Percentiles rank a stretch among this genome's conserved stretches.
Conservation (phyloP, 306 rosid species). For the Gleditsia sinensis region DNA sequence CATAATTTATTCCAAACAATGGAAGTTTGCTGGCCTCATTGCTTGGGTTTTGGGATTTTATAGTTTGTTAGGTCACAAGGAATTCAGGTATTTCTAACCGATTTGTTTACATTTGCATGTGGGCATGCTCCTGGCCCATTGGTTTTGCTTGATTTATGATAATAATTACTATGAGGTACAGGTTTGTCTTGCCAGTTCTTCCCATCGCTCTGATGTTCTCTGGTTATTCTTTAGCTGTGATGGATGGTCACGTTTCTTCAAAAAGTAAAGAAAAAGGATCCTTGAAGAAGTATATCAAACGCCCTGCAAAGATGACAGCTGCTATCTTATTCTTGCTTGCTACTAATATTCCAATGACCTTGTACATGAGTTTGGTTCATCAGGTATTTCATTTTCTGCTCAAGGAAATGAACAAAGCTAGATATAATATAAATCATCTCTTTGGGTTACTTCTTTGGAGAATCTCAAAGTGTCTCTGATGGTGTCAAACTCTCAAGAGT, state of each 20-base stretch:
- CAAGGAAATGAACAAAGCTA: not conserved
- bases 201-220: conserved; percentile 90
- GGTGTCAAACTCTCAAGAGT: too few relatives aligned
- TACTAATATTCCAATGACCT: conserved; percentile 89
- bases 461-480: too few relatives aligned
- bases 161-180: conserved; percentile 41
- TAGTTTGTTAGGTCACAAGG: conserved; percentile 90
- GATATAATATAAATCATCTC: conserved; percentile 11
- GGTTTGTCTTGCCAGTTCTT: conserved; percentile 95
- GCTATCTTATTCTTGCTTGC: conserved; percentile 74
- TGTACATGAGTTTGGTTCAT: conserved; percentile 96
- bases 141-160: conserved; percentile 31
- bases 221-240: conserved; percentile 74
- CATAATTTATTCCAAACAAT: conserved; percentile 65
- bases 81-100: conserved; percentile 72
- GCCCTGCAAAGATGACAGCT: conserved; percentile 50
- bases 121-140: conserved; percentile 7
- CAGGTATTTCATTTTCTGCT: conserved; percentile 62
- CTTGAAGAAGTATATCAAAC: conserved; percentile 36
- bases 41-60: conserved; percentile 84
- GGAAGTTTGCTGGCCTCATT: conserved; percentile 84
- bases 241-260: conserved; percentile 42
- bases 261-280: conserved; percentile 40
- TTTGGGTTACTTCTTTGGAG: too few relatives aligned
- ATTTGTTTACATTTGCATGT: conserved; percentile 25